phyloP scores from a whole-genome alignment of 2,329 filamentous ascomycete genomes.

The Clarireedia hainanense region DNA sequence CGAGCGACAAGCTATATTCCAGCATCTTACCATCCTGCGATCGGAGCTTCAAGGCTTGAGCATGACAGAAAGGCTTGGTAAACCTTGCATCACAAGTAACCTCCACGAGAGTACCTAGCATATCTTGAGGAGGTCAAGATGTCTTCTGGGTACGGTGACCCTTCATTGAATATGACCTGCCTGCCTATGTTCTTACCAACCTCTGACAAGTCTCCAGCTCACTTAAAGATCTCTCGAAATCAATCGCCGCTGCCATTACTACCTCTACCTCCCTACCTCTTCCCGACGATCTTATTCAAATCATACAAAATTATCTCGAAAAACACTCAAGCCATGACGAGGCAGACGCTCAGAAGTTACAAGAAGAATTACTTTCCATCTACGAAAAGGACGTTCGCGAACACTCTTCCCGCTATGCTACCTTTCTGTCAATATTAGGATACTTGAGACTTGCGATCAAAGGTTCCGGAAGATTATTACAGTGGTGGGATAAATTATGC shows the following conservation, averaged over 20 bases:
- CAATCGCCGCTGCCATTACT: slow-evolving; percentile 44
- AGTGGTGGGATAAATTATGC: slow-evolving; percentile 64
- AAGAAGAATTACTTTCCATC: slow-evolving; percentile 62
- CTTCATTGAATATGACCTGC: background rate
- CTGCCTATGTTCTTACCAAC: background rate
- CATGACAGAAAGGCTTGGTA: slow-evolving; percentile 1
- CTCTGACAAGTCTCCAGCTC: slow-evolving; percentile 18
- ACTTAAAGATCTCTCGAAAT: slow-evolving; percentile 52
- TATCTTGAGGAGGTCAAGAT: slow-evolving; percentile 6
- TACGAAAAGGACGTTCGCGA: slow-evolving; percentile 58
- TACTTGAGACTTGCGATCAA: slow-evolving; percentile 56
- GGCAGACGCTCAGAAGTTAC: slow-evolving; percentile 58
- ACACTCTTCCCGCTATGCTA: slow-evolving; percentile 46
- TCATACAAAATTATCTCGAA: slow-evolving; percentile 60
- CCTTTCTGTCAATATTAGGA: slow-evolving; percentile 63
- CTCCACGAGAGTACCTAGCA: background rate
- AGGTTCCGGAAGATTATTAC: slow-evolving; percentile 52
- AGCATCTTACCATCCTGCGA: too few relatives aligned
- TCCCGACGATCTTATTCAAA: slow-evolving; percentile 53
- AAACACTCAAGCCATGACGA: slow-evolving; percentile 63
- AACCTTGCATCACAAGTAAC: background rate
- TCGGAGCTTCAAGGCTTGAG: background rate
- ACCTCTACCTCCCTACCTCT: slow-evolving; percentile 47
- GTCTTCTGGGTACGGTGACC: slow-evolving; percentile 9
- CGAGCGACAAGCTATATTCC: too few relatives aligned